Conservation (phyloP, 192 early-diverging fungal species). For the Coemansia sp. region DNA sequence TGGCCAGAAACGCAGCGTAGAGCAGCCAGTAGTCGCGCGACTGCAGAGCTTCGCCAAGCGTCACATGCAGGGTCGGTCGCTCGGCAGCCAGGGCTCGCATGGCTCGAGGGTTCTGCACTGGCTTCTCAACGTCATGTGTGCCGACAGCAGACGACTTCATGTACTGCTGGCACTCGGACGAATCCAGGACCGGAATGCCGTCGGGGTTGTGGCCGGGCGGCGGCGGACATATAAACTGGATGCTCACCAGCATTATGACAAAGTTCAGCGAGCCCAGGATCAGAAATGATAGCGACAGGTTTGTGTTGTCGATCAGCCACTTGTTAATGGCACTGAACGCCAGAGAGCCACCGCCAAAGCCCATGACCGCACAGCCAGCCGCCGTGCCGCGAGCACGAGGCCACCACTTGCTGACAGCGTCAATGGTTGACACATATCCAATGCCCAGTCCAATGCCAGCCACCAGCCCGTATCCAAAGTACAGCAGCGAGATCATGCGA, state of each 20-base stretch:
- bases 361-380: constrained; percentile 66
- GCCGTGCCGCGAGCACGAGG: constrained; percentile 59
- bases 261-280: constrained; percentile 66
- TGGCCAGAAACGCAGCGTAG: constrained; percentile 60
- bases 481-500: constrained; percentile 58
- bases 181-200: constrained; percentile 55
- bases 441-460: constrained; percentile 62
- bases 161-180: constrained; percentile 4
- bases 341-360: constrained; percentile 72
- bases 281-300: constrained; percentile 61
- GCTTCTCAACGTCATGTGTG: neutral
- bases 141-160: neutral
- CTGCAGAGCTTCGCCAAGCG: constrained; percentile 53
- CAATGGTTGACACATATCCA: constrained; percentile 63
- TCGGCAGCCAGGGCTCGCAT: neutral
- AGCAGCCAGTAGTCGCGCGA: constrained; percentile 64
- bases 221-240: constrained; percentile 60
- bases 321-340: constrained; percentile 66
- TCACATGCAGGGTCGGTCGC: constrained; percentile 47
- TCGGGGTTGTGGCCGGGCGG: constrained; percentile 65
- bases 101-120: neutral
- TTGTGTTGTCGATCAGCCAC: constrained; percentile 55
- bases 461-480: constrained; percentile 64
- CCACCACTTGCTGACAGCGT: constrained; percentile 64
- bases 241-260: constrained; percentile 55